Evolutionary conservation across 345 rosid genomes (phyloP).

Genomic region (Pseudoturritis turrita): DNA sequence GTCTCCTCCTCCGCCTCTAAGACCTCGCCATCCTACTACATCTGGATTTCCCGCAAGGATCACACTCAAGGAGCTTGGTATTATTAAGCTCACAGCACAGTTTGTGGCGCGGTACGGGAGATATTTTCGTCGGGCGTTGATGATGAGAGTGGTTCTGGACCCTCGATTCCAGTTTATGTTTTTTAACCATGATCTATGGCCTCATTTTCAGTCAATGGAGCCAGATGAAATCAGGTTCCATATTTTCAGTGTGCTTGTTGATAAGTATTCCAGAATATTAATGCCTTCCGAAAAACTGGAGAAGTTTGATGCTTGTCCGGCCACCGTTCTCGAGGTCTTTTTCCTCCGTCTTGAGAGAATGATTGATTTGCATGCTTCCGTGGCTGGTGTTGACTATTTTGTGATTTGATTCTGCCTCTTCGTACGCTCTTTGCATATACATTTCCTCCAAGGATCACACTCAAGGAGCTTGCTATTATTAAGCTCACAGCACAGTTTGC

Average conservation of each 20-base stretch:
- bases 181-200: no score
- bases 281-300: slow-evolving; percentile 54
- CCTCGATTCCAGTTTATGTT: neutral
- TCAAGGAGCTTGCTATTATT: no score
- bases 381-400: no score
- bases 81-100: slow-evolving; percentile 69
- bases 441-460: no score
- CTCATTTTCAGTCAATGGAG: no score
- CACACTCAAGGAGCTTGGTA: slow-evolving; percentile 61
- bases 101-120: slow-evolving; percentile 71
- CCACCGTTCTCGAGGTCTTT: slow-evolving; percentile 42
- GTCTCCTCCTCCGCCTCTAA: no score
- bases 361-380: slow-evolving; percentile 83
- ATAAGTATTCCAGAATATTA: slow-evolving; percentile 56
- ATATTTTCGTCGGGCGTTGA: neutral
- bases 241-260: slow-evolving; percentile 44
- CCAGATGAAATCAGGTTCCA: no score
- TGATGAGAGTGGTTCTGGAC: neutral
- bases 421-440: no score
- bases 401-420: no score
- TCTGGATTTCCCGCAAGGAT: slow-evolving; percentile 60
- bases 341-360: slow-evolving; percentile 58
- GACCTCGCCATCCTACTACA: no score
- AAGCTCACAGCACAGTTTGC: no score
- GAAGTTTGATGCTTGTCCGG: slow-evolving; percentile 27